Base-by-base conservation (phyloP, 2,329 filamentous ascomycete species). In the Cladosporium sp. region DNA sequence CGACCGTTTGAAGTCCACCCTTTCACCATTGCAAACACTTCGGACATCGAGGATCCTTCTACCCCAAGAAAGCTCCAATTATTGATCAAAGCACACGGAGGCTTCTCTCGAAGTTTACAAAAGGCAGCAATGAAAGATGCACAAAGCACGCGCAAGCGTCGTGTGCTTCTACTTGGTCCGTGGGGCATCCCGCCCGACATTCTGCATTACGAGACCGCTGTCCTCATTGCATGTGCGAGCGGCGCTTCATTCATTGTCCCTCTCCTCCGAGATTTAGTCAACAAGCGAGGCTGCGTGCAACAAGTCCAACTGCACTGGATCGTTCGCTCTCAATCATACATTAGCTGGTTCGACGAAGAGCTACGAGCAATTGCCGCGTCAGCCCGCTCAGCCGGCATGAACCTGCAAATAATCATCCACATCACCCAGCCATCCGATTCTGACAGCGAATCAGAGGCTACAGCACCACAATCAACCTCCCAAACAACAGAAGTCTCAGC, bases 1-100 rank as follows among this genome's bases (percentile, higher is more conserved):
- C 77, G 17, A 17, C 83, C 82, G 0, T 70, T 87, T 1, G 82
- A 87, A 64, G 81, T 79, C 22, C 85, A 88, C 62, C 85, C 85
- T 0, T 87, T 87, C 65, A 87, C 83, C 1, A 83, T 87, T 58
- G 66, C 68, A 4, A 68, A 66, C 48, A 61, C 61, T 2, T 39
- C 59, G 12, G 17, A 37, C 3, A 12, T 37, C 2, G 80, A 83
- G 64, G 81, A 81, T 0, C 79, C 82, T 1, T 83, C 83, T 60
- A 80, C 82, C 17, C 17, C 34, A 22, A 54, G 32, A 17, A 36
- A 34, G 9, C 34, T 70, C 28, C 62, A 60, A 3, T 53, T 70
- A 57, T 40, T 70, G 15, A 66, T 70, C 37, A 66, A 69, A 60
- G 66, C 67, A 20, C 66, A 61, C 10, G 62, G 62, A 10, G 68